These are phyloP conservation scores for Stylosanthes scabra DNA, from an alignment of 331 rosid species.

Conservation along the genomic window DNA sequence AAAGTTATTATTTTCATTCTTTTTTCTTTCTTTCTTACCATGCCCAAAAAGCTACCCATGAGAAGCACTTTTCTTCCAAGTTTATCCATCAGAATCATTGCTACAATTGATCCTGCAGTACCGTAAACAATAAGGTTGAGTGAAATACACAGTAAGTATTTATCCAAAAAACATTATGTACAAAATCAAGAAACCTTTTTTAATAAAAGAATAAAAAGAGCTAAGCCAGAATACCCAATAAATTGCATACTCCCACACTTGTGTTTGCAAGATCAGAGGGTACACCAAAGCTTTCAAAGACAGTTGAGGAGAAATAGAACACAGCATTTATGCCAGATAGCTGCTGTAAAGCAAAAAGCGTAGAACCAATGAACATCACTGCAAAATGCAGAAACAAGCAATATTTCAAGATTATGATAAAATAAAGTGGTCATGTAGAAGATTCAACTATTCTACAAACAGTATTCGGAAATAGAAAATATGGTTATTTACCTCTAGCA, in stretches of 20 bases:
- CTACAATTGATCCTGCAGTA: slow-evolving; percentile 75
- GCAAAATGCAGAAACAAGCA: too few species aligned
- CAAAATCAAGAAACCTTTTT: too few species aligned
- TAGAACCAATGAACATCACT: too few species aligned
- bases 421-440: too few species aligned
- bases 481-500: slow-evolving; percentile 62
- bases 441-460: too few species aligned
- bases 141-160: slow-evolving; percentile 30
- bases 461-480: too few species aligned
- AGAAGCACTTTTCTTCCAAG: slow-evolving; percentile 91
- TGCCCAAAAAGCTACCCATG: slow-evolving; percentile 91
- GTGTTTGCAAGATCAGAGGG: slow-evolving; percentile 82
- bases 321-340: slow-evolving; percentile 98
- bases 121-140: slow-evolving; percentile 35
- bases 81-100: slow-evolving; percentile 91
- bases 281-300: slow-evolving; percentile 82
- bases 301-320: slow-evolving; percentile 91
- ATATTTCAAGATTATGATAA: too few species aligned
- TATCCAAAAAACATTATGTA: too few species aligned
- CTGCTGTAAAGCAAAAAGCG: slow-evolving; percentile 83
- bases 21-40: slow-evolving; percentile 58
- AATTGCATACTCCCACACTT: slow-evolving; percentile 78
- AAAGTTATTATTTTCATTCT: slow-evolving; percentile 18
- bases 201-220: slow-evolving; percentile 5
- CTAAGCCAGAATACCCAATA: slow-evolving; percentile 62